phyloP scores from a whole-genome alignment of 768 basidiomycete species.

The Hortiboletus flavorubellus region DNA sequence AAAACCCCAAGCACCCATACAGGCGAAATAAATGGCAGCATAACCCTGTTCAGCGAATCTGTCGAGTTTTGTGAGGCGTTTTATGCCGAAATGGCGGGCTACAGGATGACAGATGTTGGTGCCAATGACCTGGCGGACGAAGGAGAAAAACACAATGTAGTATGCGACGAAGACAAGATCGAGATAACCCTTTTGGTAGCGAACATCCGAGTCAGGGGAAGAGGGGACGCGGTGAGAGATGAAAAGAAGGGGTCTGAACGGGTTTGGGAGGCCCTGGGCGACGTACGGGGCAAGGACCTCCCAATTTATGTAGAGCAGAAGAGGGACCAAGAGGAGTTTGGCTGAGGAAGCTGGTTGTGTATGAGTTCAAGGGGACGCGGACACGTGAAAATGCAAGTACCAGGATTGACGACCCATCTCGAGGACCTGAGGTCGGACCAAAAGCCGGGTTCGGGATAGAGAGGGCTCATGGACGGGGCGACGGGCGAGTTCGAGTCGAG shows the following conservation, averaged over 20 bases:
- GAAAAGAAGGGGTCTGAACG: conserved; percentile 68
- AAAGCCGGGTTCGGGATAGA: conserved; percentile 19
- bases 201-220: conserved; percentile 50
- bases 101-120: conserved; percentile 63
- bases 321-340: conserved; percentile 58
- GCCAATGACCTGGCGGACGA: conserved; percentile 74
- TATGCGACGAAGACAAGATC: conserved; percentile 82
- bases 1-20: conserved; percentile 71
- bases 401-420: conserved; percentile 74
- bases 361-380: not conserved
- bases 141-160: conserved; percentile 86
- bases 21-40: conserved; percentile 73
- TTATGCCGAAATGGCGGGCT: conserved; percentile 69
- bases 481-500: not conserved
- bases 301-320: conserved; percentile 67
- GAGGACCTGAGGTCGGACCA: conserved; percentile 50
- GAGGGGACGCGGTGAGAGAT: conserved; percentile 61
- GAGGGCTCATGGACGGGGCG: conserved; percentile 19
- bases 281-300: conserved; percentile 48
- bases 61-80: conserved; percentile 60
- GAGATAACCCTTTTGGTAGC: conserved; percentile 67
- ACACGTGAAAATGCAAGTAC: conserved; percentile 32
- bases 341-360: conserved; percentile 52
- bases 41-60: conserved; percentile 93
- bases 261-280: conserved; percentile 55